phyloP scores from a whole-genome alignment of 2,329 filamentous ascomycete species.

The Magnaporthiopsis poae region DNA sequence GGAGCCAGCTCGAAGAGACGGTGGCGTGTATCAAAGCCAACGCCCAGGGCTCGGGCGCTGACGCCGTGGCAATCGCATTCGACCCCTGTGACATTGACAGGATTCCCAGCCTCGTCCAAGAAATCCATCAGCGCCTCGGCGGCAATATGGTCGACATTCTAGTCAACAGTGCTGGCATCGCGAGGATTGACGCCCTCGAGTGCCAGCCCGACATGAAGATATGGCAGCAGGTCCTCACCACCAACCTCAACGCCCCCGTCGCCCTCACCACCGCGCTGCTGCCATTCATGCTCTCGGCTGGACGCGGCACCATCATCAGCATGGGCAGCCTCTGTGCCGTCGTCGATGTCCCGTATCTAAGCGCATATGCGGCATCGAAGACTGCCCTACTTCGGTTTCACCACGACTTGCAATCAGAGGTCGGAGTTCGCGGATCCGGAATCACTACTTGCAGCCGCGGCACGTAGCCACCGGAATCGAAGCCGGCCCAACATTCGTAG shows the following conservation, averaged over 20 bases:
- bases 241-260: not conserved
- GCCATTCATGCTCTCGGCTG: not conserved
- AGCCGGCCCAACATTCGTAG: not conserved
- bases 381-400: not conserved
- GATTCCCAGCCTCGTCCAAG: not conserved
- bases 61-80: not conserved
- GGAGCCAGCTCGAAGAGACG: not conserved
- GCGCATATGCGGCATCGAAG: not conserved
- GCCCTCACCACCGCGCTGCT: not conserved
- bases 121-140: not conserved
- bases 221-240: constrained; percentile 2
- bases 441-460: not conserved
- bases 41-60: not conserved
- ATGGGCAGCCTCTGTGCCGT: not conserved
- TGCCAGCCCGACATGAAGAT: not conserved
- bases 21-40: not conserved
- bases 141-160: not conserved
- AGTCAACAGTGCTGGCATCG: not conserved
- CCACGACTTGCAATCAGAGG: not conserved
- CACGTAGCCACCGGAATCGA: not conserved
- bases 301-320: not conserved
- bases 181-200: constrained; percentile 1
- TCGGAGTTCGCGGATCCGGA: not conserved
- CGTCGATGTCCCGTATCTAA: not conserved
- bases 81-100: not conserved